Evolutionary conservation across 306 rosid genomes (phyloP).

Genomic region (Styphnolobium japonicum): DNA sequence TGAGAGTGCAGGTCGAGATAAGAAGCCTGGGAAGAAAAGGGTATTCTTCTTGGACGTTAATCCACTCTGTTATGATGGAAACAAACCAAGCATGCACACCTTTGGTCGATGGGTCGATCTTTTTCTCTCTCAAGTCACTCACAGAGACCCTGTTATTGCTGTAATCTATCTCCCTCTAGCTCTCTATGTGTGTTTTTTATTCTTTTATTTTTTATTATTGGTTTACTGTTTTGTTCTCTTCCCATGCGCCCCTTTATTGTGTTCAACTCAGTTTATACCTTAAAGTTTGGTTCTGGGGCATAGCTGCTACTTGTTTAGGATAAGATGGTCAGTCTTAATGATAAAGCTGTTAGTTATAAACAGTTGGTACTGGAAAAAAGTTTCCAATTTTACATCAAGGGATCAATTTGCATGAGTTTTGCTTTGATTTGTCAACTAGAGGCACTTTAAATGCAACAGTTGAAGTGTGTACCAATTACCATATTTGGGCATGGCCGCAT

Average conservation of each 20-base stretch:
- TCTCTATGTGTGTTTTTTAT: background rate
- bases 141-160: slow-evolving; percentile 69
- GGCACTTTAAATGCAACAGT: background rate
- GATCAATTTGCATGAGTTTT: background rate
- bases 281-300: background rate
- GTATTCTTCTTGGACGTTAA: slow-evolving; percentile 84
- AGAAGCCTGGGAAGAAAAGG: slow-evolving; percentile 40
- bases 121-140: slow-evolving; percentile 63
- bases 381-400: background rate
- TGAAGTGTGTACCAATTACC: background rate
- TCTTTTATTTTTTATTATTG: too few species aligned
- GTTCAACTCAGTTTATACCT: background rate
- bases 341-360: background rate
- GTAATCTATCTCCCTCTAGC: slow-evolving; percentile 32
- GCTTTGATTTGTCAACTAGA: background rate
- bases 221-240: background rate
- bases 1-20: slow-evolving; percentile 10
- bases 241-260: background rate
- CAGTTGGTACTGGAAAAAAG: background rate
- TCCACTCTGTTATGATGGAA: slow-evolving; percentile 77
- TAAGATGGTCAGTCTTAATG: too few species aligned
- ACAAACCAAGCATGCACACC: slow-evolving; percentile 60
- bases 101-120: slow-evolving; percentile 73
- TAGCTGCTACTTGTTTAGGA: background rate
- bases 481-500: background rate